A percentile compares a stretch with the other conserved stretches of the same genome.
Conservation (phyloP, 352 stramenopile species). For the Globisporangium middletonii region DNA sequence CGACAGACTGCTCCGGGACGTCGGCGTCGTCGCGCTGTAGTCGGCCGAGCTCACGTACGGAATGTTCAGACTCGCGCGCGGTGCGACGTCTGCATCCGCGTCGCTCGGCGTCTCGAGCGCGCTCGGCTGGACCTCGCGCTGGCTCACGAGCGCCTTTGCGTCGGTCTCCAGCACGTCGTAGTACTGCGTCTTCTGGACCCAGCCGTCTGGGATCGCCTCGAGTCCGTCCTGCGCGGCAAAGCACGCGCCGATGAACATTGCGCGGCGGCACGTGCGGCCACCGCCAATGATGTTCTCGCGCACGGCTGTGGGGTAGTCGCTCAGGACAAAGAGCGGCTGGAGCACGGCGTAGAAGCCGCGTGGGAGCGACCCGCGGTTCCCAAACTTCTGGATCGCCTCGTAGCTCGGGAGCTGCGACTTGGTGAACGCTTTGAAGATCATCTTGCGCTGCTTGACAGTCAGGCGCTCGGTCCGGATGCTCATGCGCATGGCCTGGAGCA, state of each 20-base stretch:
- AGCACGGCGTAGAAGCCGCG: conserved; percentile 65
- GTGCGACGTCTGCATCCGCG: conserved; percentile 37
- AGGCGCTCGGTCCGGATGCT: conserved; percentile 74
- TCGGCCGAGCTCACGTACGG: conserved; percentile 44
- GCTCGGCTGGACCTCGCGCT: conserved; percentile 52
- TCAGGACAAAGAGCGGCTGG: conserved; percentile 74
- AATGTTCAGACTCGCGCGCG: conserved; percentile 20
- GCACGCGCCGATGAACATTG: conserved; percentile 80
- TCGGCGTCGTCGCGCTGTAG: conserved; percentile 7
- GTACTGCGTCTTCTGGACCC: conserved; percentile 78
- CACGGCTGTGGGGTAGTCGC: conserved; percentile 71
- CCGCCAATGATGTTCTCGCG: conserved; percentile 81
- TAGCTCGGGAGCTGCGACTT: conserved; percentile 78
- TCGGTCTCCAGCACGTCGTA: conserved; percentile 79
- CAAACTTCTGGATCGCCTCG: conserved; percentile 80
- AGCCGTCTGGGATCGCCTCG: conserved; percentile 57
- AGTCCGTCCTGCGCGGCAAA: conserved; percentile 72
- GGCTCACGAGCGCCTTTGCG: conserved; percentile 53
- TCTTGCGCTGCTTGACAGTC: conserved; percentile 76
- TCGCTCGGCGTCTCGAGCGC: conserved; percentile 22
- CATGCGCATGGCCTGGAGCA: conserved; percentile 80
- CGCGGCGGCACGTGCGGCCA: conserved; percentile 63
- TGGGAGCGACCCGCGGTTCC: conserved; percentile 67
- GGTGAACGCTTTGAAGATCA: conserved; percentile 83
- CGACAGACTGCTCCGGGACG: conserved; percentile 35